Conservation (phyloP, 768 basidiomycete genomes). For the Tulasnella sp. region DNA sequence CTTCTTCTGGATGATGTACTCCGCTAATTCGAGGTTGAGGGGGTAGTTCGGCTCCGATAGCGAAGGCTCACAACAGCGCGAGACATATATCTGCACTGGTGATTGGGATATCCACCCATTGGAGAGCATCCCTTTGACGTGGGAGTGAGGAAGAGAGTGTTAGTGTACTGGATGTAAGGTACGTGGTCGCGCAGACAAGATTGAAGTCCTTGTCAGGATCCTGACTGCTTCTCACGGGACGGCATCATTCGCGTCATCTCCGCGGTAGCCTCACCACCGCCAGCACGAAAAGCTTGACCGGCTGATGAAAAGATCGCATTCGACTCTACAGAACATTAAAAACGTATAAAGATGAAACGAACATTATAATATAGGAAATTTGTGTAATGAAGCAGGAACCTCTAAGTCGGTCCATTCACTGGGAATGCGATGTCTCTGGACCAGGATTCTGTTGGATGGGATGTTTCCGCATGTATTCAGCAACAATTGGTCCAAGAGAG, state of each 20-base stretch:
- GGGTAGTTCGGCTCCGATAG: constrained; percentile 87
- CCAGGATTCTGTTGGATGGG: background rate
- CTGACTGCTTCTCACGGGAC: background rate
- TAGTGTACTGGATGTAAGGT: background rate
- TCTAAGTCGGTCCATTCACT: too few species aligned
- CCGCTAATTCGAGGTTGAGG: constrained; percentile 86
- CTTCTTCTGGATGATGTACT: constrained; percentile 89
- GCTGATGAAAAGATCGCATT: too few species aligned
- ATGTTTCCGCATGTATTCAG: background rate
- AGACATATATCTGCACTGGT: constrained; percentile 60
- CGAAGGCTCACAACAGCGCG: constrained; percentile 79
- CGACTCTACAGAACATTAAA: background rate
- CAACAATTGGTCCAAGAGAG: background rate
- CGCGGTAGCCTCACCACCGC: background rate
- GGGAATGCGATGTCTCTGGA: background rate
- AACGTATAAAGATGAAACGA: too few species aligned
- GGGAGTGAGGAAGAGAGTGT: background rate
- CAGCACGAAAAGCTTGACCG: too few species aligned
- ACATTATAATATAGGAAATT: too few species aligned
- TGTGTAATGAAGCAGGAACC: too few species aligned
- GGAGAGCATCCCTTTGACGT: background rate
- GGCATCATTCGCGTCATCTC: background rate
- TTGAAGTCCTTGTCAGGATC: background rate
- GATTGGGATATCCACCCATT: constrained; percentile 32
- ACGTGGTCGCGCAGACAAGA: background rate